Evolutionary conservation across 495 filamentous ascomycete genomes (phyloP), one percentile per base, ranked within the genome.

Genomic region (Cercophora newfieldiana): DNA sequence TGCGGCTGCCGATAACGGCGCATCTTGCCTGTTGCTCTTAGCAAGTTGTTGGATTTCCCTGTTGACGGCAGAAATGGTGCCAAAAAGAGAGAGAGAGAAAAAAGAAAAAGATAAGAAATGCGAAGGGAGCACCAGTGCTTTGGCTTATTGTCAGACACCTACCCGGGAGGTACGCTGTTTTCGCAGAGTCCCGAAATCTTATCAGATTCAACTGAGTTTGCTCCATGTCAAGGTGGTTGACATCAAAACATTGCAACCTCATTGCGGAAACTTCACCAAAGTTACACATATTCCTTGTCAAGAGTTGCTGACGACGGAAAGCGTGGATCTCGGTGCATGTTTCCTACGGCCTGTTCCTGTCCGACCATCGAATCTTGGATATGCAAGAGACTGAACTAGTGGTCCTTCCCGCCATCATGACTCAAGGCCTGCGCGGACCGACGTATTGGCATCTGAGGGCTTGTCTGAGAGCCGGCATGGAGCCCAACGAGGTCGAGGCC

Each of bases 371-470:
- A 49, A 61, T 61, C 33, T 48, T 61, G 37, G 48, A 33, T 19
- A 61, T 61, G 58, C 58, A 61, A 49, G 58, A 61, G 58, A 61
- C 58, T 6, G 58, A 61, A 24, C 58, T 61, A 21, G 58, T 61
- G 19, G 58, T 61, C 37, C 58, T 61, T 3, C 58, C 58, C 0
- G 58, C 58, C 19, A 61, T 61, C 58, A 61, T 61, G 58, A 61
- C 58, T 5, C 58, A 61, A 19, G 26, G n/a, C 33, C 22, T 61
- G 37, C 58, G 33, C 24, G 58, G 58, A 21, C 58, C 58, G 31
- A 61, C 58, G 29, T 61, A 61, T 26, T 61, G 58, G 58, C 58
- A 61, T 61, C 58, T 61, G 58, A 61, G 58, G 33, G 58, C 58
- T 61, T 61, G 58, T 61, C 33, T 61, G 58, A 61, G 59, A 48